Evolutionary conservation across 306 rosid species (phyloP).

Genomic region (Sesbania bispinosa): DNA sequence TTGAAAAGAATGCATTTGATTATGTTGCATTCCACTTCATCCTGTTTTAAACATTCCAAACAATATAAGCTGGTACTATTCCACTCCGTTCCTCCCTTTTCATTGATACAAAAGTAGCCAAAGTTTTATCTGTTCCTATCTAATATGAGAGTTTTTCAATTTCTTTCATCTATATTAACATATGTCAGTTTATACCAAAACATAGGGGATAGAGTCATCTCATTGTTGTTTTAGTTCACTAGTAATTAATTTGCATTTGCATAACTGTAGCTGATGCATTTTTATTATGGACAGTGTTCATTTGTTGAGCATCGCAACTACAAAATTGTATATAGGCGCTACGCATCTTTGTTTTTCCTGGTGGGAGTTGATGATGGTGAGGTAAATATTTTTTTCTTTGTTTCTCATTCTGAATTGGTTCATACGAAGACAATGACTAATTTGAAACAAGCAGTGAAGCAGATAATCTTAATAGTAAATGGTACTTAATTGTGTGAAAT

Average conservation of each 20-base stretch:
- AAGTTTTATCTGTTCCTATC: neutral
- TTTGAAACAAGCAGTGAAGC: neutral
- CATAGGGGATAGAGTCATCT: neutral
- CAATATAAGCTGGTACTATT: neutral
- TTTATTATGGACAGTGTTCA: slow-evolving; percentile 67
- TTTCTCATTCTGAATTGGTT: slow-evolving; percentile 2
- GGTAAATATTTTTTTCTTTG: slow-evolving; percentile 38
- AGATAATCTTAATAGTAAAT: neutral
- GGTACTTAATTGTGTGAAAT: neutral
- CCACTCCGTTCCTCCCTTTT: neutral
- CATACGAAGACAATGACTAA: neutral
- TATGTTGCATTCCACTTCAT: too few relatives aligned
- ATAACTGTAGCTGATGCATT: slow-evolving; percentile 26
- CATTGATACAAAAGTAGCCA: neutral
- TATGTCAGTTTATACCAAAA: neutral
- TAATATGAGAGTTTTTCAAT: neutral
- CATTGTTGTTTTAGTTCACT: neutral
- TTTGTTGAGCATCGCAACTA: slow-evolving; percentile 98
- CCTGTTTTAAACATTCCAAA: neutral
- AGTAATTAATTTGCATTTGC: neutral
- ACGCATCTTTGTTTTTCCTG: slow-evolving; percentile 89
- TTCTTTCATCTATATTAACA: neutral
- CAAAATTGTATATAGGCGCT: slow-evolving; percentile 92
- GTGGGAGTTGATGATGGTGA: slow-evolving; percentile 95
- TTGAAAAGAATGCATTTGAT: neutral